phyloP scores from a whole-genome alignment of 331 rosid genomes.

The Arachis monticola region DNA sequence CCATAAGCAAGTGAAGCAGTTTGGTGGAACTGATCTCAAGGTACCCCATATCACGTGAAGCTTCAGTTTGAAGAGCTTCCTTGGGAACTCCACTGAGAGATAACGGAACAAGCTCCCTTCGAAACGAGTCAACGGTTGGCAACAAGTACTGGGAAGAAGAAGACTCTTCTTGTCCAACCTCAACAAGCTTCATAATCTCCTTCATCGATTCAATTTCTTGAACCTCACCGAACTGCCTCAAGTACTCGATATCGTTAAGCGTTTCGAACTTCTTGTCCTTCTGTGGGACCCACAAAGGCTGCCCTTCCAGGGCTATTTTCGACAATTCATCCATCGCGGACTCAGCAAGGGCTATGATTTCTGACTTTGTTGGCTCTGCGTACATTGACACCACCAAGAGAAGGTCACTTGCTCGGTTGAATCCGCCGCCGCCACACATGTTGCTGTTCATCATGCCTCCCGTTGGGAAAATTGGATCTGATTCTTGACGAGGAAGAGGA shows the following conservation, averaged over 20 bases:
- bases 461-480: conserved; percentile 30
- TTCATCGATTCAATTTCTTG: conserved; percentile 31
- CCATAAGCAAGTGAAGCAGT: conserved; percentile 65
- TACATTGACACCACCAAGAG: conserved; percentile 42
- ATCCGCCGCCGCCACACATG: not conserved
- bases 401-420: conserved; percentile 52
- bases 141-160: conserved; percentile 14
- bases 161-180: conserved; percentile 42
- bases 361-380: conserved; percentile 20
- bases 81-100: not conserved
- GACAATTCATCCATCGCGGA: conserved; percentile 56
- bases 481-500: not conserved
- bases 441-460: not conserved
- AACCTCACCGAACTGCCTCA: conserved; percentile 40
- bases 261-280: conserved; percentile 24
- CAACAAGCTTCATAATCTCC: conserved; percentile 49
- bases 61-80: conserved; percentile 43
- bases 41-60: conserved; percentile 52
- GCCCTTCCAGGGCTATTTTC: conserved; percentile 27
- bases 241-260: conserved; percentile 44
- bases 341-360: conserved; percentile 40
- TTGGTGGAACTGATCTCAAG: conserved; percentile 40
- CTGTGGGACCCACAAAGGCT: conserved; percentile 49
- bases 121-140: conserved; percentile 19
- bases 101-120: not conserved